phyloP scores from a whole-genome alignment of 1,284 basidiomycete species.

The Chalciporus piperatoides region DNA sequence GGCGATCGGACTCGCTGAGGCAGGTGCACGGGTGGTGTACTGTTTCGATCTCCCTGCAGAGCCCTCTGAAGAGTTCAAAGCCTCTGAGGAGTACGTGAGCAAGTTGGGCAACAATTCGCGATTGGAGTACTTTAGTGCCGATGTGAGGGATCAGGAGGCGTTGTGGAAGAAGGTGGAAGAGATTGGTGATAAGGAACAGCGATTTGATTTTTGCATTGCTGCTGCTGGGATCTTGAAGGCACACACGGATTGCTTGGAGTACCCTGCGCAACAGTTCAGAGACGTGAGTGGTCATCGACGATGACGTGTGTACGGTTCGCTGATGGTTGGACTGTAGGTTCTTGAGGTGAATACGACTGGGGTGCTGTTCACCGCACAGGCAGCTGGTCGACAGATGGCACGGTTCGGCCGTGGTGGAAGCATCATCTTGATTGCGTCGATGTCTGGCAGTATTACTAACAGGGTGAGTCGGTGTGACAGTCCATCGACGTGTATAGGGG shows the following conservation, averaged over 20 bases:
- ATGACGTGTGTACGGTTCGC: background rate
- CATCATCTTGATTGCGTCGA: conserved; percentile 77
- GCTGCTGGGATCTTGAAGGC: conserved; percentile 74
- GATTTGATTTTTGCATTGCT: conserved; percentile 72
- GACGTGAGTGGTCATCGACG: conserved; percentile 40
- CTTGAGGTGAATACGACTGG: conserved; percentile 75
- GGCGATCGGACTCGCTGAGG: conserved; percentile 73
- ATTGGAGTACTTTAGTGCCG: conserved; percentile 63
- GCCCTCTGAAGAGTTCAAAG: conserved; percentile 66
- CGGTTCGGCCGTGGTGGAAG: conserved; percentile 71
- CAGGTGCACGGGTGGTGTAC: conserved; percentile 72
- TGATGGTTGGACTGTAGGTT: conserved; percentile 41
- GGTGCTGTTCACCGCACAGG: conserved; percentile 75
- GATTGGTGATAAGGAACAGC: conserved; percentile 59
- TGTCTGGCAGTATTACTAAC: conserved; percentile 85
- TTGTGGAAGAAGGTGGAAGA: conserved; percentile 55
- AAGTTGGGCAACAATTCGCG: conserved; percentile 45
- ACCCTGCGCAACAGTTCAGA: conserved; percentile 67
- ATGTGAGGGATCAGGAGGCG: conserved; percentile 59
- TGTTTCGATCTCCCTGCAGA: conserved; percentile 68
- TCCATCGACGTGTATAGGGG: background rate
- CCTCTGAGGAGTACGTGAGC: conserved; percentile 51
- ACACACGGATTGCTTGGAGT: conserved; percentile 63
- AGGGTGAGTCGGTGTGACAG: conserved; percentile 46
- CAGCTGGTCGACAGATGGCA: conserved; percentile 73